Evolutionary conservation across 805 yeast species (phyloP), one percentile per base, ranked within the genome.

Genomic region (Ogataea nitratoaversa): DNA sequence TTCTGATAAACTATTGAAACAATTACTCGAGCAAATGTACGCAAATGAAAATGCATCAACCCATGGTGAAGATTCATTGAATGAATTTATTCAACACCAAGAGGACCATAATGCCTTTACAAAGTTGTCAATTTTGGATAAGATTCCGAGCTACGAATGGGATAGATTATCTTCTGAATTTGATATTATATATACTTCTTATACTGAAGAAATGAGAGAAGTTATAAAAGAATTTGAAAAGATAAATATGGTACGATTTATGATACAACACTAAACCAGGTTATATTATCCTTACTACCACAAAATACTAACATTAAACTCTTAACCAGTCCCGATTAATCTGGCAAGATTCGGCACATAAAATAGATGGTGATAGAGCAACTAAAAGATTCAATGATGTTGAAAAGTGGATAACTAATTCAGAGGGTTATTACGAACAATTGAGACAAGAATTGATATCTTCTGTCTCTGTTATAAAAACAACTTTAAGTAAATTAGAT

Each of bases 301-400:
- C n/a, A n/a, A n/a, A n/a, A n/a, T 37, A 41, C 33, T 14, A 17
- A 24, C 32, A 18, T 20, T 13, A 7, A 22, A 14, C 32, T 12
- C 3, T 5, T 5, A 22, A 14, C 14, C 22, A 48, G 53, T 44
- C 38, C 37, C 40, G 60, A 14, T 42, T 53, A 13, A 40, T 49
- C 7, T 56, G 61, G 61, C 52, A 48, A 22, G 59, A 56, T 30
- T 41, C 59, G 1, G 61, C 54, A 1, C 44, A 48, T 33, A 43
- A 50, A 25, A 35, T 49, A 24, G 61, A 56, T 31, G 50, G 50
- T 13, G 47, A 41, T n/a, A 38, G 53, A n/a, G 51, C 57, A 9
- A 34, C 49, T 4, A 33, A 23, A 5, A 37, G 55, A 19, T 36
- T 56, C 13, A 33, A 43, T 19, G 30, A 27, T 3, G 33, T 48